These are phyloP conservation scores for Colletotrichum costaricense DNA, from an alignment of 2,329 filamentous ascomycete species.

Conservation along the genomic window DNA sequence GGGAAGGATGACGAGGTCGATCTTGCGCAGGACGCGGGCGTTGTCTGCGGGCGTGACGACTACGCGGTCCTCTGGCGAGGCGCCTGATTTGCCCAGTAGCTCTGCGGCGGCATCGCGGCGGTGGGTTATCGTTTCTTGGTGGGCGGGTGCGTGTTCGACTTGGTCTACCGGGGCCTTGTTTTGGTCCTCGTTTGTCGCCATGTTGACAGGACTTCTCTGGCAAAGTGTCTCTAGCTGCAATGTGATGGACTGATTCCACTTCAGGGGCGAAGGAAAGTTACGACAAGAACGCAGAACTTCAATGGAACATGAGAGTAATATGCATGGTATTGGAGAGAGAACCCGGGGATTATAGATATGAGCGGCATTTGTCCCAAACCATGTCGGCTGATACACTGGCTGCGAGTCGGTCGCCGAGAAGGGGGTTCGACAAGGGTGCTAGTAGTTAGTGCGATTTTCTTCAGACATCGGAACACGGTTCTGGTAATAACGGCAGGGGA, in stretches of 20 bases:
- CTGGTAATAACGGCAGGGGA: neutral
- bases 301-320: neutral
- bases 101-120: slow-evolving; percentile 59
- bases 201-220: neutral
- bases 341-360: slow-evolving; percentile 7
- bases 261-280: neutral
- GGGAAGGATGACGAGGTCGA: slow-evolving; percentile 53
- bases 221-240: neutral
- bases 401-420: slow-evolving; percentile 17
- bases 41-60: slow-evolving; percentile 47
- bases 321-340: neutral
- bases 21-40: slow-evolving; percentile 48
- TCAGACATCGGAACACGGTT: slow-evolving; percentile 5
- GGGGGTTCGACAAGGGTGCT: slow-evolving; percentile 1
- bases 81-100: slow-evolving; percentile 48
- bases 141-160: slow-evolving; percentile 19
- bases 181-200: slow-evolving; percentile 18
- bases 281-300: neutral
- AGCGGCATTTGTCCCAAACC: neutral
- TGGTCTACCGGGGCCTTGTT: slow-evolving; percentile 26
- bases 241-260: neutral
- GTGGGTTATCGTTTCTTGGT: neutral
- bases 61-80: slow-evolving; percentile 41
- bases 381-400: neutral
- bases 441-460: neutral